phyloP scores from a whole-genome alignment of 768 basidiomycete species.

The Polyporus arcularius region DNA sequence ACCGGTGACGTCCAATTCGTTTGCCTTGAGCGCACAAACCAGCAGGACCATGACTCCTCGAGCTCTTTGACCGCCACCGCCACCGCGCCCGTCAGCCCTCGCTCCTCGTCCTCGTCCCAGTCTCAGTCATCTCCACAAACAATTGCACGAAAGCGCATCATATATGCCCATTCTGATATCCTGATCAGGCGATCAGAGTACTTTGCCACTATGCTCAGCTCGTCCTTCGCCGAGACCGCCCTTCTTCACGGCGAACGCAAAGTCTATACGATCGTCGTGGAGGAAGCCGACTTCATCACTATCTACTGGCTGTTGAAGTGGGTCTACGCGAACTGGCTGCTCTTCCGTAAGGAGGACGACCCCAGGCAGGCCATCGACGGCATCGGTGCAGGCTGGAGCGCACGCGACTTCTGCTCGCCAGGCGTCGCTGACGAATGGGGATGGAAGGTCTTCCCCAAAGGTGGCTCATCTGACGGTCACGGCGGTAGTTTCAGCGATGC shows the following conservation, averaged over 20 bases:
- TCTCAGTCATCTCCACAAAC: slow-evolving; percentile 41
- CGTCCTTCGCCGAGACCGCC: slow-evolving; percentile 64
- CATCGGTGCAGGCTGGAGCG: slow-evolving; percentile 66
- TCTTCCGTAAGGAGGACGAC: slow-evolving; percentile 71
- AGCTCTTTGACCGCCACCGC: slow-evolving; percentile 31
- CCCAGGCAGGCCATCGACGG: slow-evolving; percentile 68
- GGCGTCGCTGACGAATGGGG: slow-evolving; percentile 59
- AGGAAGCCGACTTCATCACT: slow-evolving; percentile 77
- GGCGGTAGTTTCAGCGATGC: slow-evolving; percentile 39
- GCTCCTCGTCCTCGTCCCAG: slow-evolving; percentile 43
- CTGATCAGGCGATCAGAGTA: slow-evolving; percentile 75
- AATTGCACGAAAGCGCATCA: slow-evolving; percentile 67
- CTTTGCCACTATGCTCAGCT: slow-evolving; percentile 72
- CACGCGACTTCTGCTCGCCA: slow-evolving; percentile 50
- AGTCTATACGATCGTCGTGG: slow-evolving; percentile 65
- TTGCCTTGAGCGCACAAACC: slow-evolving; percentile 57
- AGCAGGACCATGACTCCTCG: slow-evolving; percentile 29
- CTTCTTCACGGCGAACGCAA: slow-evolving; percentile 50
- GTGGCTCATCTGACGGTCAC: slow-evolving; percentile 33
- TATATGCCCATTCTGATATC: slow-evolving; percentile 82
- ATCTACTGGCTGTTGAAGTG: slow-evolving; percentile 80
- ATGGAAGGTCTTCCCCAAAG: slow-evolving; percentile 63
- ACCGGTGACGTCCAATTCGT: slow-evolving; percentile 80
- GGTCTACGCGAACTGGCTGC: slow-evolving; percentile 74
- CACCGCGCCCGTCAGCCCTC: slow-evolving; percentile 33